Base-by-base conservation (phyloP, 768 basidiomycete species). In the Lenzites betulinus region DNA sequence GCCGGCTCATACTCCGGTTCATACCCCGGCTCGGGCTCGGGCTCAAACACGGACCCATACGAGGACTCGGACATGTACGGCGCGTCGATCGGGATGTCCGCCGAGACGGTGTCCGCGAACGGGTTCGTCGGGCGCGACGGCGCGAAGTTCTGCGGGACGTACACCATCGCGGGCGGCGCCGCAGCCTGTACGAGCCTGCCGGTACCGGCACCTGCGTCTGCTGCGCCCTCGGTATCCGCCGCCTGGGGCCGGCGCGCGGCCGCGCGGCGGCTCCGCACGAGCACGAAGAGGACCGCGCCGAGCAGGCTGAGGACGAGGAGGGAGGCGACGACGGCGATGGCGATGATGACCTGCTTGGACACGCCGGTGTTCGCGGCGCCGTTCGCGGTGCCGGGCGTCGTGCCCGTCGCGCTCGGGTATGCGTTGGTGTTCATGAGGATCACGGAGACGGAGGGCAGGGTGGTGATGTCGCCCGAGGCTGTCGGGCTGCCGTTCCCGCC, bases 301-400 rank as follows among this genome's bases (percentile, higher is more conserved):
- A 63, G 41, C 20, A 69, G 62, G 7, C 39, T 28, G 30, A 66
- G 60, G n/a, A 63, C 38, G 42, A 51, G 51, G 13, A 67, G 47
- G 1, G 57, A 62, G 38, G 66, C 60, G 18, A 56, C 38, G 20
- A 67, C 51, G 1, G 66, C 63, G 18, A 64, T 55, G 39, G 30
- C 56, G 44, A 63, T 60, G 57, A 65, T 63, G 20, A 56, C 59
- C 18, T 58, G 39, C 30, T 62, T 62, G 42, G 66, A 63, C 23
- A 67, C 48, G 0, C 60, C 64, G 7, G 44, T 53, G 25, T 35
- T 22, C 7, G 51, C 33, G 13, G 18, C 20, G 15, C 22, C 25
- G 43, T 33, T 23, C 16, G 47, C 33, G 2, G 49, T 44, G 12
- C 33, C 25, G 26, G 44, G 12, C 4, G 59, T 43, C 7, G 54